These are phyloP conservation scores for Pythium periplocum DNA, from an alignment of 352 stramenopile species.

Conservation along the genomic window DNA sequence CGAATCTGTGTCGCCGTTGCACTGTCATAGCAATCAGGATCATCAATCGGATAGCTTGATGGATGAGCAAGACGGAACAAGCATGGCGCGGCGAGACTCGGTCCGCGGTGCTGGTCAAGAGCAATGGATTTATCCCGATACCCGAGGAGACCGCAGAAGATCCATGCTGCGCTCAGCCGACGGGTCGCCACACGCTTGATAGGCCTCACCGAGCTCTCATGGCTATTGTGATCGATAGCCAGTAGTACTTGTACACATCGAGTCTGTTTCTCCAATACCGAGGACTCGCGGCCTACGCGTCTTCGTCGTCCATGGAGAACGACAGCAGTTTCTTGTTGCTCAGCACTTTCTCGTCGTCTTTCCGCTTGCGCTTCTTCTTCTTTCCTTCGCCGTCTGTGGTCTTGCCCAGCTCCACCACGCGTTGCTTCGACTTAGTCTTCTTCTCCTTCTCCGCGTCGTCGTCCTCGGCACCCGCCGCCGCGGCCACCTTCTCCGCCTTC, in stretches of 20 bases:
- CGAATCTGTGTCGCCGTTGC: too few relatives aligned
- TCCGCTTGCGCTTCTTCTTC: conserved; percentile 61
- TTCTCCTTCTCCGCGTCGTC: conserved; percentile 7
- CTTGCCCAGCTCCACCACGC: conserved; percentile 32
- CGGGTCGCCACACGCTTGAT: too few relatives aligned
- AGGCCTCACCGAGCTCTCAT: too few relatives aligned
- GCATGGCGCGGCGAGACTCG: too few relatives aligned
- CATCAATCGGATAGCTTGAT: too few relatives aligned
- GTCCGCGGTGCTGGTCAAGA: too few relatives aligned
- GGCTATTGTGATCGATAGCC: too few relatives aligned
- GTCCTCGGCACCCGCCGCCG: conserved; percentile 4
- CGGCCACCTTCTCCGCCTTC: conserved; percentile 8
- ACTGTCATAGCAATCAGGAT: too few relatives aligned
- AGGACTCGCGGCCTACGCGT: conserved; percentile 2
- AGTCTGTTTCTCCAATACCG: background rate
- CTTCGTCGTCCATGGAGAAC: conserved; percentile 80
- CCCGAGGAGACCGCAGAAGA: too few relatives aligned
- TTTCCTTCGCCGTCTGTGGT: conserved; percentile 7
- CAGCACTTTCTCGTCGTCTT: conserved; percentile 33
- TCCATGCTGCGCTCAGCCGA: too few relatives aligned
- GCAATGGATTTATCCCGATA: too few relatives aligned
- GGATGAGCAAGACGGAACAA: too few relatives aligned
- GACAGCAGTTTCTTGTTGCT: conserved; percentile 77
- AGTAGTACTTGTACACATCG: background rate
- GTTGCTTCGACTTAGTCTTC: conserved; percentile 31